phyloP scores from a whole-genome alignment of 805 yeast genomes.

The Metschnikowia lunata region DNA sequence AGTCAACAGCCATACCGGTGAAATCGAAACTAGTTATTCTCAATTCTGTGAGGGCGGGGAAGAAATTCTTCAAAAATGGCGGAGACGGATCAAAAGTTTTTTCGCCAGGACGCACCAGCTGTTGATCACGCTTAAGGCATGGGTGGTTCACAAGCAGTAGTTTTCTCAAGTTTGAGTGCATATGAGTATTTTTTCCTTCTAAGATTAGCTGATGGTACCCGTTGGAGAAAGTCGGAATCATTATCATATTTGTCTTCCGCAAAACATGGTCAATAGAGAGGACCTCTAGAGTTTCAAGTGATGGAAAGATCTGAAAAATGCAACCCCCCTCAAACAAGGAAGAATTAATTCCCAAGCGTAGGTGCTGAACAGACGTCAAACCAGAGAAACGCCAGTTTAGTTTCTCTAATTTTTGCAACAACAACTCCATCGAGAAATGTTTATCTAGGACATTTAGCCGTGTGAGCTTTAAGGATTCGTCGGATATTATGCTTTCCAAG shows the following conservation, averaged over 20 bases:
- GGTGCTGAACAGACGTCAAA: slow-evolving; percentile 17
- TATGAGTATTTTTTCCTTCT: background rate
- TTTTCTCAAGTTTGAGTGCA: slow-evolving; percentile 12
- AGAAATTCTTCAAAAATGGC: slow-evolving; percentile 17
- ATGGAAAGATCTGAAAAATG: slow-evolving; percentile 23
- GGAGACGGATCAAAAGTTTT: slow-evolving; percentile 25
- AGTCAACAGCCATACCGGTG: slow-evolving; percentile 14
- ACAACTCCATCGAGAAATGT: slow-evolving; percentile 22
- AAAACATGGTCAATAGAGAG: slow-evolving; percentile 18
- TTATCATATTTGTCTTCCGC: slow-evolving; percentile 16
- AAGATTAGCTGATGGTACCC: slow-evolving; percentile 9
- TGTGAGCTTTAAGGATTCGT: slow-evolving; percentile 19
- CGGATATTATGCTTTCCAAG: slow-evolving; percentile 24
- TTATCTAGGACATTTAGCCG: slow-evolving; percentile 28
- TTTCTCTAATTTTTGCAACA: slow-evolving; percentile 24
- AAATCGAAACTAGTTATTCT: slow-evolving; percentile 33
- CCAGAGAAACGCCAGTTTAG: slow-evolving; percentile 24
- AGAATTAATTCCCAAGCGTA: slow-evolving; percentile 28
- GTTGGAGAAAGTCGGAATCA: slow-evolving; percentile 17
- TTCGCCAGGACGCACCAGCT: slow-evolving; percentile 6
- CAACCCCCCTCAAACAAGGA: slow-evolving; percentile 10
- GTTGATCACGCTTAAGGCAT: slow-evolving; percentile 14
- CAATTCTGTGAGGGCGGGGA: slow-evolving; percentile 24
- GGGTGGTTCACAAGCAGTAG: slow-evolving; percentile 29
- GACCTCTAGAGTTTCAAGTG: slow-evolving; percentile 22